Evolutionary conservation across 768 basidiomycete genomes (phyloP).

Genomic region (Leccinum disarticulatum): DNA sequence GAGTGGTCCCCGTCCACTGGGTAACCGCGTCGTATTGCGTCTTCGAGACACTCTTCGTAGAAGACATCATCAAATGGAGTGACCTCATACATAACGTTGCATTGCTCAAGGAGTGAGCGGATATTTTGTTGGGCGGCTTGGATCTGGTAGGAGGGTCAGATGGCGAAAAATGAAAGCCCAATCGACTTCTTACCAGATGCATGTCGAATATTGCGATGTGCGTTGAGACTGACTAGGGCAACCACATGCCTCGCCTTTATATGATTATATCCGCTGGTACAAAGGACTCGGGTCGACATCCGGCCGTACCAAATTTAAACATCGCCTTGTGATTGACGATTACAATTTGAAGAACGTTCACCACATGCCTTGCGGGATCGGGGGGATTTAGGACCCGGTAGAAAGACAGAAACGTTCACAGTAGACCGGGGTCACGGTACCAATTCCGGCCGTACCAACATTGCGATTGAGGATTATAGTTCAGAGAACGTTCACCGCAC

Average conservation of each 20-base stretch:
- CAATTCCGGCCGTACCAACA: not conserved
- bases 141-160: not conserved
- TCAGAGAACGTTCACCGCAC: not conserved
- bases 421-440: too few relatives aligned
- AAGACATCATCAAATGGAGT: not conserved
- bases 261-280: not conserved
- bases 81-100: not conserved
- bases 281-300: not conserved
- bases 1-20: not conserved
- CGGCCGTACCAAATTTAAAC: too few relatives aligned
- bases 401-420: too few relatives aligned
- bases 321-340: too few relatives aligned
- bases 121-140: not conserved
- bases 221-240: not conserved
- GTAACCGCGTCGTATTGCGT: not conserved
- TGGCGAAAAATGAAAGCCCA: not conserved
- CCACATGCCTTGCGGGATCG: too few relatives aligned
- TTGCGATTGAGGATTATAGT: not conserved
- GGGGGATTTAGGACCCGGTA: too few relatives aligned
- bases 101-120: not conserved
- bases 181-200: not conserved
- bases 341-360: too few relatives aligned
- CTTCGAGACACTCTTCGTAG: not conserved
- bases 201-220: not conserved
- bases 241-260: too few relatives aligned